A percentile compares a stretch with the other conserved stretches of the same genome.
These are phyloP conservation scores for Intubia oerlemansii DNA, from an alignment of 2,329 filamentous ascomycete species.

Conservation along the genomic window DNA sequence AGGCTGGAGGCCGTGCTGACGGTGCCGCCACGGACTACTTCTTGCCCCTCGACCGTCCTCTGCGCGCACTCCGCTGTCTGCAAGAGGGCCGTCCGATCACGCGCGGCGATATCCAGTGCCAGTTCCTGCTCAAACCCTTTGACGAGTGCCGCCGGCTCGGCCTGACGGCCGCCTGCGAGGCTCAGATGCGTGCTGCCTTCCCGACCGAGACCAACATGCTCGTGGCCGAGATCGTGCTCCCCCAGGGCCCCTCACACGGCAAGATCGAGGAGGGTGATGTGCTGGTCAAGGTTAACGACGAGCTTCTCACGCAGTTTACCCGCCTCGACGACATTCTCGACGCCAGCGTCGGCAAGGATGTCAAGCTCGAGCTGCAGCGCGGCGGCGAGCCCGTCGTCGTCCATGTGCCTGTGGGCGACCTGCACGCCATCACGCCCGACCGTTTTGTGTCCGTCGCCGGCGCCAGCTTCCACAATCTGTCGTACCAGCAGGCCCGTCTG, in stretches of 20 bases:
- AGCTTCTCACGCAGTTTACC: conserved; percentile 84
- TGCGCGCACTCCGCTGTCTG: conserved; percentile 72
- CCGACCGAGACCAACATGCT: conserved; percentile 94
- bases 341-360: conserved; percentile 57
- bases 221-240: conserved; percentile 85
- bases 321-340: conserved; percentile 82
- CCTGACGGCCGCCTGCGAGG: conserved; percentile 68
- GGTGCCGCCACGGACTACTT: conserved; percentile 97
- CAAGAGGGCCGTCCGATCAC: conserved; percentile 53
- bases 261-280: conserved; percentile 92
- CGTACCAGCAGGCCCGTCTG: conserved; percentile 90
- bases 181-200: conserved; percentile 59
- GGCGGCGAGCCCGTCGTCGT: conserved; percentile 76
- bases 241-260: conserved; percentile 65
- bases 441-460: conserved; percentile 88
- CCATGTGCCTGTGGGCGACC: conserved; percentile 64
- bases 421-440: conserved; percentile 89
- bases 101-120: conserved; percentile 94
- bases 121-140: conserved; percentile 92
- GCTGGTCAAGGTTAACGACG: conserved; percentile 77
- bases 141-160: conserved; percentile 88
- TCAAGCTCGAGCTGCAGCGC: conserved; percentile 67
- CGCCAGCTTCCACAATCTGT: conserved; percentile 85
- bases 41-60: conserved; percentile 72
- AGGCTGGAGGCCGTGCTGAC: conserved; percentile 83